phyloP scores from a whole-genome alignment of 805 yeast genomes.

The Geotrichum ghanense region DNA sequence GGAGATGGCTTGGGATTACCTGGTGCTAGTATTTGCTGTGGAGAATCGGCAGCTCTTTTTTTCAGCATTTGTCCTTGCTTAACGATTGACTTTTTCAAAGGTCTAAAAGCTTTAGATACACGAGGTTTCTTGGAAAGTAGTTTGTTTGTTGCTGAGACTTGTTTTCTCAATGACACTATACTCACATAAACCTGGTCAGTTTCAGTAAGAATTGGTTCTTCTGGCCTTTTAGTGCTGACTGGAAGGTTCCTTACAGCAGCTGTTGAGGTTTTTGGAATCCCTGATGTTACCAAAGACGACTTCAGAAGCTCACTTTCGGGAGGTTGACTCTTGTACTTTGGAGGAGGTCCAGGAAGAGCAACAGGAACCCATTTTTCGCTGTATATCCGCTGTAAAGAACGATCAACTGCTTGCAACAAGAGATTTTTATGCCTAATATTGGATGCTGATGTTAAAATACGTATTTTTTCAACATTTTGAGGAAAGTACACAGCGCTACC shows the following conservation, averaged over 20 bases:
- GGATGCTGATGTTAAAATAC: neutral
- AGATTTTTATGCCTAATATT: constrained; percentile 5
- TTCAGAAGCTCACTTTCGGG: constrained; percentile 7
- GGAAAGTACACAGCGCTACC: neutral
- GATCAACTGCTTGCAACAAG: constrained; percentile 20
- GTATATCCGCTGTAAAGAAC: constrained; percentile 17
- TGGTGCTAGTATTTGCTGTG: constrained; percentile 2
- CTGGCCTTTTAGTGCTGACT: no score
- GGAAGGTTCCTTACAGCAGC: no score
- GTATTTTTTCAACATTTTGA: neutral
- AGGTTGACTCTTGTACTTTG: constrained; percentile 16
- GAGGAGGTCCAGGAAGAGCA: constrained; percentile 21
- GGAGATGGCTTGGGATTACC: no score
- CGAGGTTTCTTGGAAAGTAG: no score
- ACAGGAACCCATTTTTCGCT: constrained; percentile 27
- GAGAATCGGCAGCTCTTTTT: neutral
- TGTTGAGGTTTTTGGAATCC: no score
- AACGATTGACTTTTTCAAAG: no score
- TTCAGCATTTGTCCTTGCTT: no score
- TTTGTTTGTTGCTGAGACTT: no score
- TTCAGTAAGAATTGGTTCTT: no score
- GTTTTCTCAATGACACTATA: no score
- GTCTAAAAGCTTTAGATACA: no score
- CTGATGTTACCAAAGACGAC: neutral
- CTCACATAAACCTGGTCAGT: no score